Evolutionary conservation across 768 basidiomycete genomes (phyloP).

Genomic region (Tulasnella sp.): DNA sequence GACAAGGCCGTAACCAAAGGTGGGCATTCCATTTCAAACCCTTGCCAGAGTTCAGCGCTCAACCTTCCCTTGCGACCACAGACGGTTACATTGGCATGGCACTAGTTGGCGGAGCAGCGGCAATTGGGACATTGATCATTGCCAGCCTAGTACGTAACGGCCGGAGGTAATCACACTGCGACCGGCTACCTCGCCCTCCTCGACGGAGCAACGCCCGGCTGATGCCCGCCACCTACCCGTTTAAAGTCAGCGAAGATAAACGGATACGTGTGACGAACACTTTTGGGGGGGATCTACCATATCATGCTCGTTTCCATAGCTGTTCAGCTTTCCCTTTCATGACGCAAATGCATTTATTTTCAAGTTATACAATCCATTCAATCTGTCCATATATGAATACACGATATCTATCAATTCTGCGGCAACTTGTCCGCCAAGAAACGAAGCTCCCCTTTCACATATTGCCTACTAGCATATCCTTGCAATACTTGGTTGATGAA

Average conservation of each 20-base stretch:
- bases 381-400: slow-evolving; percentile 3
- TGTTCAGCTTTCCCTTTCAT: background rate
- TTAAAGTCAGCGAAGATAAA: slow-evolving; percentile 7
- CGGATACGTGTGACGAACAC: background rate
- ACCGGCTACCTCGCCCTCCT: background rate
- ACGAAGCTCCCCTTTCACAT: background rate
- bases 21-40: slow-evolving; percentile 36
- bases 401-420: background rate
- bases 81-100: slow-evolving; percentile 99
- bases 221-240: background rate
- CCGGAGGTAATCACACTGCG: background rate
- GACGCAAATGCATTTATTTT: slow-evolving; percentile 6
- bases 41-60: background rate
- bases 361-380: slow-evolving; percentile 3
- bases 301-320: background rate
- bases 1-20: slow-evolving; percentile 81
- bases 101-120: slow-evolving; percentile 83
- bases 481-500: background rate
- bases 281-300: background rate
- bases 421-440: background rate
- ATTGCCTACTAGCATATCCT: background rate
- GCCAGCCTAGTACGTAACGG: slow-evolving; percentile 80
- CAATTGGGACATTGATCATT: slow-evolving; percentile 69
- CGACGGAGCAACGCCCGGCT: background rate
- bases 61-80: slow-evolving; percentile 35